These are phyloP conservation scores for Neofusicoccum kwambonambiense DNA, from an alignment of 2,329 filamentous ascomycete species.

Conservation along the genomic window DNA sequence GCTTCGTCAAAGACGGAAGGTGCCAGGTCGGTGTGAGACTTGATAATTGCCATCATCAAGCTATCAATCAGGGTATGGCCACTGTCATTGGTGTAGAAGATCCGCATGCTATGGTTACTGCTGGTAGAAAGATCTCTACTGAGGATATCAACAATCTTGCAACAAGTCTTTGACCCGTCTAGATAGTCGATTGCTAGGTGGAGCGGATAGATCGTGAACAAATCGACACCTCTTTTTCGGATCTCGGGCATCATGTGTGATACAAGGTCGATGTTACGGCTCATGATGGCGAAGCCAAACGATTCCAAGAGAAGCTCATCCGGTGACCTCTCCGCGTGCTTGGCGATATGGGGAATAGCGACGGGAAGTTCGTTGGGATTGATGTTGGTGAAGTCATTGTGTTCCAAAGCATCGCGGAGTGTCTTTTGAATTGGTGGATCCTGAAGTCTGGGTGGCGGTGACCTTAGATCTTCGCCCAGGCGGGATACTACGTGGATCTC, in stretches of 20 bases:
- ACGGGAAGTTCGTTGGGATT: constrained; percentile 19
- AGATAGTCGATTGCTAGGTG: neutral
- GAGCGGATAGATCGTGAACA: neutral
- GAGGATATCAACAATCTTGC: neutral
- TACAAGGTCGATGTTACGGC: constrained; percentile 21
- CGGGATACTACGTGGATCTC: too few species aligned
- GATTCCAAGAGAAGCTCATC: constrained; percentile 23
- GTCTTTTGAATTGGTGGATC: constrained; percentile 20
- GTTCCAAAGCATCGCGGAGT: constrained; percentile 22
- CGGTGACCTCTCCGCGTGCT: constrained; percentile 16
- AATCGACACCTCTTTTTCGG: neutral
- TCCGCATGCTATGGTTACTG: neutral
- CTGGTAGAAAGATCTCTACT: too few species aligned
- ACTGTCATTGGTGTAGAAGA: constrained; percentile 24
- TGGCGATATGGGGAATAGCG: neutral
- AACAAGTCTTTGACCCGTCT: neutral
- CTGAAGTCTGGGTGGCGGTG: neutral
- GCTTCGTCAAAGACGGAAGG: constrained; percentile 30
- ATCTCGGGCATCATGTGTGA: neutral
- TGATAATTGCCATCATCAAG: constrained; percentile 39
- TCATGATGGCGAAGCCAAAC: constrained; percentile 25
- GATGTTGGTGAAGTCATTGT: constrained; percentile 29
- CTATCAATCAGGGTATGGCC: constrained; percentile 43
- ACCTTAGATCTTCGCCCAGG: neutral
- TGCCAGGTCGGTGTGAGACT: constrained; percentile 33